Base-by-base conservation (phyloP, 495 filamentous ascomycete species). In the Lepidopterella palustris region DNA sequence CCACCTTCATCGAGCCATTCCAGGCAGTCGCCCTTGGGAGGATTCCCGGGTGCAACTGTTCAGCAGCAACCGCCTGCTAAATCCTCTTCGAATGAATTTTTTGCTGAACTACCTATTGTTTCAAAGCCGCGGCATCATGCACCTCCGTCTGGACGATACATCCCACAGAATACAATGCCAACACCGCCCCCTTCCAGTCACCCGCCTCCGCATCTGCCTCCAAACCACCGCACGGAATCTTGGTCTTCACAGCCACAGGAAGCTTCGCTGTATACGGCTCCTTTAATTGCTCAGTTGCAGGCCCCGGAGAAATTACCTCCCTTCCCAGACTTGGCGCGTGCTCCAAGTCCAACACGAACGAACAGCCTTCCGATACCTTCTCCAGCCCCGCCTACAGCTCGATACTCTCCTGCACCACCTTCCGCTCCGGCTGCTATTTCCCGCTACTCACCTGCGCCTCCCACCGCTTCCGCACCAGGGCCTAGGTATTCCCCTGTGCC, bases 51-150 rank as follows among this genome's bases (percentile, higher is more conserved):
- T n/a, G 21, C 48, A 8, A 49, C 25, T 3, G 13, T 21, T 8
- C 35, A 29, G 4, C 63, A 68, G 47, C 62, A 63, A 32, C 55
- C 72, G 29, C 57, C 60, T 29, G 50, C 65, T 15, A 68, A 67
- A 55, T 39, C 57, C 76, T 68, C 58, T 63, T 67, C 29, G 72
- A 77, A 47, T 73, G 84, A 82, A 53, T 97, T 97, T 70, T 97
- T 92, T 63, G 92, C 95, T 70, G 93, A 98, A 35, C 78, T 97
- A 54, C 93, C 93, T 8, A 68, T 85, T 58, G 68, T 80, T 35
- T 66, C 81, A 58, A 85, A 79, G 63, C 79, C 84, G 45, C 80
- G 80, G 42, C 77, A 50, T 25, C 47, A 50, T 50, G 47, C 79
- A 10, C 13, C 76, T 70, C 57, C 80, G 68, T 62, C 72, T 26